A percentile compares a stretch with the other conserved stretches of the same genome.
Evolutionary conservation across 1,284 basidiomycete species (phyloP).

Genomic region (Microbotryum violaceum): DNA sequence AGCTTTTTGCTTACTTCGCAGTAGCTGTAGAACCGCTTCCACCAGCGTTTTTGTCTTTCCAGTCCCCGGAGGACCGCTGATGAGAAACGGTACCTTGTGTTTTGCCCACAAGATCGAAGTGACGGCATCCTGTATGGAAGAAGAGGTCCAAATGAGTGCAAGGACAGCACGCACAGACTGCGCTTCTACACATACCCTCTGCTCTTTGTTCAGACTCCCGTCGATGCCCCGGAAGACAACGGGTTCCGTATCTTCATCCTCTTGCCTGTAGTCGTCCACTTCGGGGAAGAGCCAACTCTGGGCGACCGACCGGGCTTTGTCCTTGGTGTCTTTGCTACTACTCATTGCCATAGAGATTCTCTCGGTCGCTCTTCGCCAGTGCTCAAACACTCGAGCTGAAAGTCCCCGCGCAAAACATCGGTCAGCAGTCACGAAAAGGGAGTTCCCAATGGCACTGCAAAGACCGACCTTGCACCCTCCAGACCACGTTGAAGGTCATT

Average conservation of each 20-base stretch:
- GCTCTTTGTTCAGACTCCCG: conserved; percentile 37
- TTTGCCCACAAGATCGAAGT: conserved; percentile 26
- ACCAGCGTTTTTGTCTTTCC: conserved; percentile 44
- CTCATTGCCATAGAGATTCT: background rate
- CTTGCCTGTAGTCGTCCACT: conserved; percentile 9
- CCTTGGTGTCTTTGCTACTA: too few relatives aligned
- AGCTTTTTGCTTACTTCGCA: conserved; percentile 14
- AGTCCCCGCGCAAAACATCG: background rate
- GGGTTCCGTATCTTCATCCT: background rate
- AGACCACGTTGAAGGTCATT: conserved; percentile 36
- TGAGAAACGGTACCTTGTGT: conserved; percentile 30
- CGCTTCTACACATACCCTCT: conserved; percentile 26
- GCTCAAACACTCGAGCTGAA: conserved; percentile 21
- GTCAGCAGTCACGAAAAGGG: background rate
- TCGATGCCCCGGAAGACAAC: conserved; percentile 33
- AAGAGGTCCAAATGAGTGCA: background rate
- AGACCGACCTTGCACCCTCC: conserved; percentile 36
- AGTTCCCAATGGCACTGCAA: background rate
- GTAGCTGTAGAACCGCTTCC: conserved; percentile 40
- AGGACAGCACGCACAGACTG: too few relatives aligned
- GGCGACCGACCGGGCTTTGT: conserved; percentile 8
- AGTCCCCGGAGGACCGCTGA: conserved; percentile 34
- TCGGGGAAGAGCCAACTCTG: conserved; percentile 37
- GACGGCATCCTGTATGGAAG: conserved; percentile 29
- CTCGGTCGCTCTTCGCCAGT: conserved; percentile 20